Percentiles rank a stretch among this genome's conserved stretches.
Evolutionary conservation across 2,329 filamentous ascomycete species (phyloP).

Genomic region (Nectriaceae sp.): DNA sequence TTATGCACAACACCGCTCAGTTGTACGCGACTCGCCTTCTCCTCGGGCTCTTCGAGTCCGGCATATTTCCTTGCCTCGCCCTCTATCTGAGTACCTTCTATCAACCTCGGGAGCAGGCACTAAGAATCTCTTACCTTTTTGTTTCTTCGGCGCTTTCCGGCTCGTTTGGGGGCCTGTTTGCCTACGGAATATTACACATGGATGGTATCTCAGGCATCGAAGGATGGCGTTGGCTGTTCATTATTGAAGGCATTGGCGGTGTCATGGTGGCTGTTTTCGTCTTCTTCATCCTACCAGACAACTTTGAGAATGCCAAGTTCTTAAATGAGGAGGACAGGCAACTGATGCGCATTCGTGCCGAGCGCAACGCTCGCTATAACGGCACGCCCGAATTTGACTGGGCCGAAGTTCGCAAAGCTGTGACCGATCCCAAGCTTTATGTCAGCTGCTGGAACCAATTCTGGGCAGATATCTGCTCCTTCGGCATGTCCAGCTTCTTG

Average conservation of each 20-base stretch:
- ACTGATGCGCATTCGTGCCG: conserved; percentile 51
- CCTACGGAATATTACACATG: conserved; percentile 51
- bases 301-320: conserved; percentile 50
- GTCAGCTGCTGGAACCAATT: conserved; percentile 33
- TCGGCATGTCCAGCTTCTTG: conserved; percentile 58
- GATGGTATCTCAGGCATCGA: conserved; percentile 44
- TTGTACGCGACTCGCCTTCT: conserved; percentile 25
- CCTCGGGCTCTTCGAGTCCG: conserved; percentile 25
- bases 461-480: conserved; percentile 28
- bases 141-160: conserved; percentile 53
- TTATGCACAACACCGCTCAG: conserved; percentile 30
- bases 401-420: conserved; percentile 48
- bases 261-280: conserved; percentile 43
- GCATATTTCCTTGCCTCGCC: conserved; percentile 28
- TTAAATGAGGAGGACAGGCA: conserved; percentile 48
- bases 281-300: conserved; percentile 49
- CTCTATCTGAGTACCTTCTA: conserved; percentile 31
- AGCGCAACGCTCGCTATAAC: conserved; percentile 49
- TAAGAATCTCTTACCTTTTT: conserved; percentile 49
- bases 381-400: conserved; percentile 50
- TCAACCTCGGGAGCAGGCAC: conserved; percentile 53
- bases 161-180: conserved; percentile 42
- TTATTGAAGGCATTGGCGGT: conserved; percentile 51
- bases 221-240: conserved; percentile 53
- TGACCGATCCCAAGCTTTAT: conserved; percentile 53